Percentiles rank a stretch among this genome's conserved stretches.
Evolutionary conservation across 2,329 filamentous ascomycete genomes (phyloP).

Genomic region (Periglandula ipomoeae): DNA sequence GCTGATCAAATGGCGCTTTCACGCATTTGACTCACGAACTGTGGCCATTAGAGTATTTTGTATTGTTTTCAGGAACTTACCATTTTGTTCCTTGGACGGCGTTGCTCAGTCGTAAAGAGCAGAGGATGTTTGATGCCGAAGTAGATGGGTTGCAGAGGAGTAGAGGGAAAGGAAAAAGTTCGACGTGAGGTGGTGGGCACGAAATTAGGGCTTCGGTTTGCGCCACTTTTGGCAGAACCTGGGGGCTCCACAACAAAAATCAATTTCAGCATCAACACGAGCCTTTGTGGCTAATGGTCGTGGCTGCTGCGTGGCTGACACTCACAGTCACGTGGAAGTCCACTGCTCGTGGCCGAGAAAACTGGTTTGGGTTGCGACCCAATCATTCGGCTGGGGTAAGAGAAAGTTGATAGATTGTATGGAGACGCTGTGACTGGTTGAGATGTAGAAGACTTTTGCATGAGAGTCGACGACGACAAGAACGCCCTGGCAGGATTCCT

Average conservation of each 20-base stretch:
- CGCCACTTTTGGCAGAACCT: slow-evolving; percentile 4
- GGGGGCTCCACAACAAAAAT: slow-evolving; percentile 14
- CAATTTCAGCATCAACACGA: neutral
- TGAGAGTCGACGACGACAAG: neutral
- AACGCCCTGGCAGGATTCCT: neutral
- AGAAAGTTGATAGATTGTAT: neutral
- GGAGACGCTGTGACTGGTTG: neutral
- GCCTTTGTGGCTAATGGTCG: slow-evolving; percentile 7
- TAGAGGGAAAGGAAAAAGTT: slow-evolving; percentile 15
- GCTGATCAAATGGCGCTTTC: slow-evolving; percentile 24
- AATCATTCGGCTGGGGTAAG: too few species aligned
- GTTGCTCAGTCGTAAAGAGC: slow-evolving; percentile 27
- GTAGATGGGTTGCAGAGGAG: slow-evolving; percentile 17
- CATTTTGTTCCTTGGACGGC: slow-evolving; percentile 30
- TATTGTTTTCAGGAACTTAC: slow-evolving; percentile 25
- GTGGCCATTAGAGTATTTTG: slow-evolving; percentile 29
- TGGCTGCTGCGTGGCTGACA: too few species aligned
- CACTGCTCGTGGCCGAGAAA: too few species aligned
- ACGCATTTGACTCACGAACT: slow-evolving; percentile 27
- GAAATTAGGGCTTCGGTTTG: slow-evolving; percentile 28
- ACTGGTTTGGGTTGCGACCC: too few species aligned
- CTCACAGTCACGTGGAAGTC: too few species aligned
- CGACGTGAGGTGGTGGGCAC: slow-evolving; percentile 22
- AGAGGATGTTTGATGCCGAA: slow-evolving; percentile 22
- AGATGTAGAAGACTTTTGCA: neutral